Evolutionary conservation across 2,329 filamentous ascomycete species (phyloP).

Genomic region (Penicillium psychrosexuale): DNA sequence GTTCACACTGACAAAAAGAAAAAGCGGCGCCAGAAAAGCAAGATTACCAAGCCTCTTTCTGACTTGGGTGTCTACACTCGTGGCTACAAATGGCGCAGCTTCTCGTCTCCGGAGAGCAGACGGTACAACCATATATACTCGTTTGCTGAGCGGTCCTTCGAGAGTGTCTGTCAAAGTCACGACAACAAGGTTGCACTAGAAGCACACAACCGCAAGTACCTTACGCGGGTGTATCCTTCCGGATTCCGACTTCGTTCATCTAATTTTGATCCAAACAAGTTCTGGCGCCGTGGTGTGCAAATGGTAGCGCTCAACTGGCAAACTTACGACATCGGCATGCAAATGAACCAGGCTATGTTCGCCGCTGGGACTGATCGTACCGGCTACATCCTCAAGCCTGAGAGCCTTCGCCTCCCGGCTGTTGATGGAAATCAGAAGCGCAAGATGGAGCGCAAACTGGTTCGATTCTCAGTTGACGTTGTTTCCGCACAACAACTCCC

Average conservation of each 20-base stretch:
- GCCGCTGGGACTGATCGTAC: constrained; percentile 79
- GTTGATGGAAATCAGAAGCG: constrained; percentile 32
- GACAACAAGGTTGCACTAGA: constrained; percentile 76
- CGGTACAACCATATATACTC: constrained; percentile 94
- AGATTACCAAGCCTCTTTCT: constrained; percentile 79
- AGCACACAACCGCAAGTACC: constrained; percentile 83
- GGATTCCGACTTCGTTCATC: constrained; percentile 77
- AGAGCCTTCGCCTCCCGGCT: constrained; percentile 62
- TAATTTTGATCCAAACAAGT: constrained; percentile 91
- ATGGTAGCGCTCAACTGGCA: constrained; percentile 99
- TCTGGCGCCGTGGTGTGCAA: constrained; percentile 93
- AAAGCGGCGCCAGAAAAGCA: constrained; percentile 63
- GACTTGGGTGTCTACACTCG: constrained; percentile 77
- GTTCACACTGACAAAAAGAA: constrained; percentile 56
- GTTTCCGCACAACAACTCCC: constrained; percentile 95
- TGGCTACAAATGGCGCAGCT: constrained; percentile 79
- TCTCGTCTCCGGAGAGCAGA: constrained; percentile 73
- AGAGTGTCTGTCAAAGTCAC: constrained; percentile 70
- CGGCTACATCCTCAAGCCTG: constrained; percentile 91
- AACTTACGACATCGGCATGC: constrained; percentile 92
- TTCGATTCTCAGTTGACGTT: constrained; percentile 81
- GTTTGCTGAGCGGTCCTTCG: constrained; percentile 85
- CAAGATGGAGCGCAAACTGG: constrained; percentile 74
- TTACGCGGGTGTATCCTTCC: constrained; percentile 93
- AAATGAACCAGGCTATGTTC: constrained; percentile 98